Evolutionary conservation across 345 rosid species (phyloP), one percentile per base, ranked within the genome.

Genomic region (Brassica rapa): DNA sequence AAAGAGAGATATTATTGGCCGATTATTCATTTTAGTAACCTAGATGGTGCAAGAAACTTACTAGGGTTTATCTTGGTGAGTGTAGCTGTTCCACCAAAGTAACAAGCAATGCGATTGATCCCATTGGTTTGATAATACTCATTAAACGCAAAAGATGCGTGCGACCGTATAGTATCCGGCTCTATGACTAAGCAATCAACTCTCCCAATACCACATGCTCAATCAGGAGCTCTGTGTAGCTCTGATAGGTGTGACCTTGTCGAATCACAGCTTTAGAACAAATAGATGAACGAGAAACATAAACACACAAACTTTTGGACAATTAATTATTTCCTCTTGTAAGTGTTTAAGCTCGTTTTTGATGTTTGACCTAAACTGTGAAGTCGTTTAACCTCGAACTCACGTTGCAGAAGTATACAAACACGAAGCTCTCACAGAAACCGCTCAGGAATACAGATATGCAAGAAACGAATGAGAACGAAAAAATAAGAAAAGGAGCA

Each of bases 131-230:
- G 98, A 85, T 91, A 94, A 72, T 91, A 92, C 29, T 64, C 83
- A 78, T 92, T 94, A 86, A 92, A 89, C 6, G 98, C 98, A 72
- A 71, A 94, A 8, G 98, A 91, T 80, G 98, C 98, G 30, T 94
- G 98, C 5, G 98, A 91, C 8, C 82, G 41, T 3, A 90, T 75
- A 1, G 94, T 93, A 66, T 93, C 85, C 0, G 98, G 98, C 21
- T 87, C 88, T 71, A 94, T 92, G 2, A 89, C 83, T 1, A 77
- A 21, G 77, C 98, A 92, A 67, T 94, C 93, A 5, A 25, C 84
- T 94, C 80, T 86, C 11, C 99, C 99, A 49, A 88, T 63, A 7
- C 99, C 98, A 74, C 98, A 94, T 3, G 98, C 95, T 98, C 99
- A 95, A 70, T 95, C 98, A 49, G 93, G 79, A 19, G 99, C 99